Conservation (phyloP, 2,329 filamentous ascomycete genomes). For the Huntiella savannae region DNA sequence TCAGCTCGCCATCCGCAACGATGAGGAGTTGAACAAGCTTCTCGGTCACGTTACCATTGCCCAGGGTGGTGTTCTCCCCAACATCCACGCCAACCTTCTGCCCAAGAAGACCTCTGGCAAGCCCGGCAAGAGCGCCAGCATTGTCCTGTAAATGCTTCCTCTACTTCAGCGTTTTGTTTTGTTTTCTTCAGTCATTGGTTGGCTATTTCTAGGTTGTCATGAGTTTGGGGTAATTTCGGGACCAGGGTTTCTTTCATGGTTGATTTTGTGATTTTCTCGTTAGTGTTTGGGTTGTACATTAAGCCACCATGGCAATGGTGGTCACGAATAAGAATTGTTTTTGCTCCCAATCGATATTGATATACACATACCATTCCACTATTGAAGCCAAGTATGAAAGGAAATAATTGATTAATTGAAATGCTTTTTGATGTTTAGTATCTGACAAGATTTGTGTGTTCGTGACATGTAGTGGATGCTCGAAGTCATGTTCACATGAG, state of each 20-base stretch:
- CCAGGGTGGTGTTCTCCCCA: conserved; percentile 90
- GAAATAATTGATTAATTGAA: too few relatives aligned
- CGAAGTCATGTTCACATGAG: too few relatives aligned
- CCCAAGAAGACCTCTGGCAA: conserved; percentile 96
- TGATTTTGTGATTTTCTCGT: conserved; percentile 32
- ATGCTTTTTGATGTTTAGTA: too few relatives aligned
- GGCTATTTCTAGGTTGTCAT: conserved; percentile 52
- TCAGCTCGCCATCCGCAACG: conserved; percentile 97
- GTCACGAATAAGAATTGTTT: conserved; percentile 38
- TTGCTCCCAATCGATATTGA: conserved; percentile 6
- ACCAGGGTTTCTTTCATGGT: conserved; percentile 45
- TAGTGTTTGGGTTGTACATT: conserved; percentile 51
- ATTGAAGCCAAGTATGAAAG: too few relatives aligned
- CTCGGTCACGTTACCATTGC: conserved; percentile 91
- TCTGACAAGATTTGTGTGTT: too few relatives aligned
- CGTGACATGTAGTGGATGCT: too few relatives aligned
- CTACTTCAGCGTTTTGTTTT: conserved; percentile 35
- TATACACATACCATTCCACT: too few relatives aligned
- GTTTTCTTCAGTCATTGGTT: conserved; percentile 26
- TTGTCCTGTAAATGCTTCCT: conserved; percentile 60
- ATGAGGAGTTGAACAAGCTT: conserved; percentile 99
- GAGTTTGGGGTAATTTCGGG: conserved; percentile 56
- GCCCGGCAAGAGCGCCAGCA: conserved; percentile 77
- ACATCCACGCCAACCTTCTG: conserved; percentile 95
- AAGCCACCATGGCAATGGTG: conserved; percentile 43